A percentile compares a stretch with the other conserved stretches of the same genome.
Conservation (phyloP, 208 protist genomes). For the Crithidia mellificae region DNA sequence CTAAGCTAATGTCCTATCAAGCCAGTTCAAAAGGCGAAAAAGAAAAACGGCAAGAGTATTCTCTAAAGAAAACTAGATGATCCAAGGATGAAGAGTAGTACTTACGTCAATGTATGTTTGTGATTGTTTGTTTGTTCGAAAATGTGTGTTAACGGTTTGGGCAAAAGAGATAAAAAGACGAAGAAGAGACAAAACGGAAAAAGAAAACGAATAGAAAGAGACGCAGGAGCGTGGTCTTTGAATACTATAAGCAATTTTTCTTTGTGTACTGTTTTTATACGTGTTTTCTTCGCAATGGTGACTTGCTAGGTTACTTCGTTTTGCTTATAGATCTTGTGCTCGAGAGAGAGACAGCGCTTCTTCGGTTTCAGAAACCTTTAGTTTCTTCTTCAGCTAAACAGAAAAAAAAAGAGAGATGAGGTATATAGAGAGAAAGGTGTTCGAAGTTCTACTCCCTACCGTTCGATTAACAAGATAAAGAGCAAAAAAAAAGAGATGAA, state of each 20-base stretch:
- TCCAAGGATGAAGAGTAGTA: constrained; percentile 9
- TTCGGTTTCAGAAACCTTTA: not conserved
- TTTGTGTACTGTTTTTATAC: not conserved
- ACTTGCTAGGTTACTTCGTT: not conserved
- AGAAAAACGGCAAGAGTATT: not conserved
- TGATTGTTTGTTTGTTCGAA: not conserved
- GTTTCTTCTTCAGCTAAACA: not conserved
- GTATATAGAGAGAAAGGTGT: not conserved
- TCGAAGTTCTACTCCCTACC: not conserved
- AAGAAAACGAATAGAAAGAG: constrained; percentile 4
- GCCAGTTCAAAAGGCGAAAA: not conserved
- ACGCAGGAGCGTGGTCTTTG: not conserved
- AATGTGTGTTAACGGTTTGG: constrained; percentile 4
- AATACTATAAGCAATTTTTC: not conserved
- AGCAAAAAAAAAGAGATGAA: not conserved
- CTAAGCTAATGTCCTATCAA: not conserved
- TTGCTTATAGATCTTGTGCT: not conserved
- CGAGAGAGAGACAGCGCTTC: not conserved
- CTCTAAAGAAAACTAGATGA: constrained; percentile 5
- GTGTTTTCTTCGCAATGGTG: too few species aligned
- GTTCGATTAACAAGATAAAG: not conserved
- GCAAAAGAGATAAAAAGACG: not conserved
- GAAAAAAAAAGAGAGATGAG: not conserved
- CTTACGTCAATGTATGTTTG: constrained; percentile 10
- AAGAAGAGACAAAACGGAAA: too few species aligned